phyloP scores from a whole-genome alignment of 2,329 filamentous ascomycete species.

The Penicillium oxalicum region DNA sequence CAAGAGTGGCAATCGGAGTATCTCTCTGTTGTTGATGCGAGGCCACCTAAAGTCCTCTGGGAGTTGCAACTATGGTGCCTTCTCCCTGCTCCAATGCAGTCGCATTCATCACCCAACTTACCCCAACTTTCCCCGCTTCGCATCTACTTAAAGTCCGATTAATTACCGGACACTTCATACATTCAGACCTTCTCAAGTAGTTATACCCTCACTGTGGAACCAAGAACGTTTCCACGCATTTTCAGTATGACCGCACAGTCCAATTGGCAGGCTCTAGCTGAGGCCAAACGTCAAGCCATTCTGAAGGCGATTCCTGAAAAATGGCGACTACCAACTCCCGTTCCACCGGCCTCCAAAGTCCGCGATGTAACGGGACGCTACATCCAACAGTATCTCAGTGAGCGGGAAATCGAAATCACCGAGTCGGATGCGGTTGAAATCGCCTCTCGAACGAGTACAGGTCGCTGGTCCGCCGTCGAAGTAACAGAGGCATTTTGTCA shows the following conservation, averaged over 20 bases:
- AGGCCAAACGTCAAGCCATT: constrained; percentile 51
- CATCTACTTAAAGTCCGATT: background rate
- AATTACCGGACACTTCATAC: background rate
- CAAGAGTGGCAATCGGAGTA: too few species aligned
- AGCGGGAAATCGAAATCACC: constrained; percentile 55
- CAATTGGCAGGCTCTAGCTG: constrained; percentile 47
- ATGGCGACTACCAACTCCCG: constrained; percentile 47
- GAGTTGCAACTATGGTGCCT: too few species aligned
- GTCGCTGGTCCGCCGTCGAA: constrained; percentile 52
- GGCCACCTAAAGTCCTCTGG: too few species aligned
- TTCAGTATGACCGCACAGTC: constrained; percentile 13
- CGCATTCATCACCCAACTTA: background rate
- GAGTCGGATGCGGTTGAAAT: constrained; percentile 55
- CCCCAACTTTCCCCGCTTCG: background rate
- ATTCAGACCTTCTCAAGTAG: background rate
- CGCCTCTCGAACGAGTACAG: constrained; percentile 48
- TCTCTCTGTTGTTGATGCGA: too few species aligned
- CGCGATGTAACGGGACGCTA: constrained; percentile 53
- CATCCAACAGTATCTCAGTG: constrained; percentile 50
- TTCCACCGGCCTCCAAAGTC: constrained; percentile 48
- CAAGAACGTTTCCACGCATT: too few species aligned
- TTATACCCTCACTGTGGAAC: too few species aligned
- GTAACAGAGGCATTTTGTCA: constrained; percentile 54
- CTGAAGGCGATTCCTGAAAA: constrained; percentile 50
- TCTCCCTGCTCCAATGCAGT: too few species aligned